phyloP scores from a whole-genome alignment of 257 asterid genomes.

The Fraxinus americana region DNA sequence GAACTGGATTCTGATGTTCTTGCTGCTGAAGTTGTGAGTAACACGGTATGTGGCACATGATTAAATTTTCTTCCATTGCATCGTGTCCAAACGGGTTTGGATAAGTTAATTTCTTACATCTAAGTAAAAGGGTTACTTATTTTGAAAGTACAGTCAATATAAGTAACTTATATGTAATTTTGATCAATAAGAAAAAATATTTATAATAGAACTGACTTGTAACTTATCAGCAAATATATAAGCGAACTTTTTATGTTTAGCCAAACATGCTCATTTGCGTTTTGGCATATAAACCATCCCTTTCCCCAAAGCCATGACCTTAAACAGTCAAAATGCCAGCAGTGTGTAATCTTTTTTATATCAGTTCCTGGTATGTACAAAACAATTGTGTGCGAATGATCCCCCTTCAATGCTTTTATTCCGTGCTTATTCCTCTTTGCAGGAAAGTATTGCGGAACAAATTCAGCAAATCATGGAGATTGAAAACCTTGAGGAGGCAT shows the following conservation, averaged over 20 bases:
- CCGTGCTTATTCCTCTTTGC: conserved; percentile 29
- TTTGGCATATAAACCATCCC: background rate
- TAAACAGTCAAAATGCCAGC: background rate
- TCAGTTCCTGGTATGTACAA: too few relatives aligned
- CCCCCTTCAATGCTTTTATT: background rate
- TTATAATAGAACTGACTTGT: background rate
- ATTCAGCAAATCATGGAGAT: conserved; percentile 88
- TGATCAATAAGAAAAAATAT: background rate
- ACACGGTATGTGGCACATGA: conserved; percentile 45
- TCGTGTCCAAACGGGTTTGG: background rate
- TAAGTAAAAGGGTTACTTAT: background rate
- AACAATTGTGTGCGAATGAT: background rate
- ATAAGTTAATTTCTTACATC: background rate
- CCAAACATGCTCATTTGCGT: too few relatives aligned
- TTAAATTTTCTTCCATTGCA: background rate
- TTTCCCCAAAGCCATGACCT: background rate
- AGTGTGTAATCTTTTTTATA: background rate
- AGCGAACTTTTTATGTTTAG: background rate
- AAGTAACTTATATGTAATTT: background rate
- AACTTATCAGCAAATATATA: too few relatives aligned
- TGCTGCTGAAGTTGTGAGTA: conserved; percentile 88
- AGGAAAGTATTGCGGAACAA: conserved; percentile 89
- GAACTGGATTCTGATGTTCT: conserved; percentile 89
- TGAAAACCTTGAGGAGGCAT: conserved; percentile 95
- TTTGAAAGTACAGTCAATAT: background rate